phyloP scores from a whole-genome alignment of 768 basidiomycete genomes.

The Amanita rubescens region DNA sequence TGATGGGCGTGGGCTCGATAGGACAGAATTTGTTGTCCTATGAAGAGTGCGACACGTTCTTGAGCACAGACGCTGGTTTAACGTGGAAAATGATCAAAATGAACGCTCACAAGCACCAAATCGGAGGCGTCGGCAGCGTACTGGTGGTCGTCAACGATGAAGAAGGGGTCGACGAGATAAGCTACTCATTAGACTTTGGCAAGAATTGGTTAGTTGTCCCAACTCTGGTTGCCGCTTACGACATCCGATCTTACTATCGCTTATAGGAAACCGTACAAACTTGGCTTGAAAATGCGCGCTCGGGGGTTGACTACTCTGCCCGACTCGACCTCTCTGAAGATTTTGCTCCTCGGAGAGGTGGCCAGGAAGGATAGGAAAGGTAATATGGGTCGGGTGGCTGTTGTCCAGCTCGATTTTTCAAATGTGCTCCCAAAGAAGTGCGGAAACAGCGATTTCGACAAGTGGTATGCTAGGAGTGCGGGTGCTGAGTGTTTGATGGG shows the following conservation, averaged over 20 bases:
- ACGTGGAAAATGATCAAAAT: slow-evolving; percentile 73
- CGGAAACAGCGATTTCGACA: slow-evolving; percentile 63
- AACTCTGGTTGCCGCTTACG: background rate
- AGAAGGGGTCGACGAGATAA: slow-evolving; percentile 55
- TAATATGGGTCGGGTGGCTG: slow-evolving; percentile 54
- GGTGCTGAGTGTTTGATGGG: slow-evolving; percentile 87
- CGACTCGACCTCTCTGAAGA: slow-evolving; percentile 95
- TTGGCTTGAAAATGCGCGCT: slow-evolving; percentile 66
- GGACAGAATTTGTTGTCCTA: slow-evolving; percentile 64
- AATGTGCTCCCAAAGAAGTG: slow-evolving; percentile 66
- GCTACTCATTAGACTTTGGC: slow-evolving; percentile 81
- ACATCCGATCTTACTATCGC: background rate
- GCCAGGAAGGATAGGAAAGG: slow-evolving; percentile 47
- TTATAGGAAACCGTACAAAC: slow-evolving; percentile 58
- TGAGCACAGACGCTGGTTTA: slow-evolving; percentile 84
- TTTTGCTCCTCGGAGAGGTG: slow-evolving; percentile 79
- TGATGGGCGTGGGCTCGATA: slow-evolving; percentile 94
- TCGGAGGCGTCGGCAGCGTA: slow-evolving; percentile 85
- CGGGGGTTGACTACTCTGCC: slow-evolving; percentile 81
- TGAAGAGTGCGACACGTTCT: slow-evolving; percentile 87
- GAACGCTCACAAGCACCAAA: slow-evolving; percentile 91
- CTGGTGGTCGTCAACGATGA: slow-evolving; percentile 84
- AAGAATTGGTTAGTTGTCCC: slow-evolving; percentile 61
- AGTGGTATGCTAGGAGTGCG: slow-evolving; percentile 72
- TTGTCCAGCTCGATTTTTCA: slow-evolving; percentile 81